Conservation (phyloP, 2,329 filamentous ascomycete genomes). For the Daldinia eschscholtzii region DNA sequence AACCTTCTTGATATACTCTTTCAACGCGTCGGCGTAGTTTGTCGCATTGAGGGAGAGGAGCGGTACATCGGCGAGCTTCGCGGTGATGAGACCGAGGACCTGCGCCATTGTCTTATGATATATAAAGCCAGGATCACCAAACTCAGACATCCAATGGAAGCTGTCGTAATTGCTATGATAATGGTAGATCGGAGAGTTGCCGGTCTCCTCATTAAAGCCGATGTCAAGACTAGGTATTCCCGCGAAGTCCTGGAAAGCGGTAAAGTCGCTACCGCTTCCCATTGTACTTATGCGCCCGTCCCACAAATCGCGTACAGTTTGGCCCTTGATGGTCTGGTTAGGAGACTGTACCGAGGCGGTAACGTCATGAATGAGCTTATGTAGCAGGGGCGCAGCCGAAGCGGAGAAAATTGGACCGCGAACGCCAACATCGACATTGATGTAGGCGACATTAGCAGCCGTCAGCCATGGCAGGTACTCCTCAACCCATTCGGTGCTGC, state of each 20-base stretch:
- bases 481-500: constrained; percentile 93
- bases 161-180: constrained; percentile 95
- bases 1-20: constrained; percentile 64
- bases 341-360: constrained; percentile 74
- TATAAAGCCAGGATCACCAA: constrained; percentile 76
- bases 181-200: constrained; percentile 73
- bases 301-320: constrained; percentile 79
- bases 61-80: constrained; percentile 71
- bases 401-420: constrained; percentile 73
- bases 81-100: constrained; percentile 71
- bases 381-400: constrained; percentile 79
- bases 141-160: constrained; percentile 88
- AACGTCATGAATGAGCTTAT: constrained; percentile 77
- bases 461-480: constrained; percentile 87
- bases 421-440: constrained; percentile 86
- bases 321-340: constrained; percentile 78
- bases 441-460: constrained; percentile 79
- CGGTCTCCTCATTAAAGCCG: constrained; percentile 62
- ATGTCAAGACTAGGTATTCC: constrained; percentile 76
- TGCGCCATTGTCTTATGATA: constrained; percentile 78
- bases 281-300: constrained; percentile 71
- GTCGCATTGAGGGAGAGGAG: constrained; percentile 74
- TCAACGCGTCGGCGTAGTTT: constrained; percentile 72
- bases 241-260: constrained; percentile 79
- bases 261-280: constrained; percentile 80